Evolutionary conservation across 495 filamentous ascomycete species (phyloP), one percentile per base, ranked within the genome.

Genomic region (Staphylotrichum longicolle): DNA sequence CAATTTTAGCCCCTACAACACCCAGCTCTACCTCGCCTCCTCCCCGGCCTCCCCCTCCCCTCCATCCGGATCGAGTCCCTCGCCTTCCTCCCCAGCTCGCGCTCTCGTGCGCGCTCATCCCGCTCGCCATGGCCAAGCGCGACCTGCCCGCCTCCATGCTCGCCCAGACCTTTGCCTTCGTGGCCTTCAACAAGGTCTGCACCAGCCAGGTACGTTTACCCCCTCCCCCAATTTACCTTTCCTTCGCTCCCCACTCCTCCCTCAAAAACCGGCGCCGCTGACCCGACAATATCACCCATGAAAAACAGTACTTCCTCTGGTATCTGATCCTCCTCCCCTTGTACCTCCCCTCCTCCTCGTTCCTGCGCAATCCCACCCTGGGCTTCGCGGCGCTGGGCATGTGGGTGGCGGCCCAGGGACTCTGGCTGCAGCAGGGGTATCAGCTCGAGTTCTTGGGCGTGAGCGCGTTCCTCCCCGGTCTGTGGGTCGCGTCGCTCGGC

Each of bases 131-230:
- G n/a, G 90, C 90, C 7, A 96, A 93, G 74, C 89, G 84, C 69
- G 85, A 90, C 68, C 80, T 98, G 0, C 80, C 94, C 1, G 82
- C 86, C 1, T 83, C 92, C n/a, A 91, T 98, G 86, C 82, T 98
- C n/a, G 91, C 90, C n/a, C 94, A 98, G 75, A 98, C 95, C 0
- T 96, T 97, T 71, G 89, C 94, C 0, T 98, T 98, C 74, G 94
- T 98, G 6, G 86, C 90, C 5, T 98, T 96, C 60, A 98, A 98
- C 72, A 98, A 98, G 78, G 94, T 98, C 15, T 96, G 93, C 82
- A 98, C 94, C 2, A 93, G 90, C 68, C 94, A 98, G 83, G 91
- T 94, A 84, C 30, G 78, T 27, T 27, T 27, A 0, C 20, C 61
- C 34, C 51, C 20, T 5, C 15, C 14, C 45, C 27, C 32, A 20